These are phyloP conservation scores for Colletotrichum orchidophilum DNA, from an alignment of 2,329 filamentous ascomycete species.

Conservation along the genomic window DNA sequence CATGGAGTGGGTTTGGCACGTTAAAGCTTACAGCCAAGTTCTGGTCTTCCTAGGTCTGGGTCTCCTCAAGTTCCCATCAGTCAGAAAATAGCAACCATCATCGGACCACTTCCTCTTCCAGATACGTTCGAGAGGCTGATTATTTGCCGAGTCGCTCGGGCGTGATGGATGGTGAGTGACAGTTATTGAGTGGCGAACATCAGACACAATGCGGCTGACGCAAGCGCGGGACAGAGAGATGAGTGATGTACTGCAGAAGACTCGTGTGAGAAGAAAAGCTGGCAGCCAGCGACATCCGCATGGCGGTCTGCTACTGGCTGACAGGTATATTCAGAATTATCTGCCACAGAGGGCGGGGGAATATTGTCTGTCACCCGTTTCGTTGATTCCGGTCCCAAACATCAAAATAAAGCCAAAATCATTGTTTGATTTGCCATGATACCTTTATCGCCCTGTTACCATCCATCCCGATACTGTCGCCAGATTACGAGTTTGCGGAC, in stretches of 20 bases:
- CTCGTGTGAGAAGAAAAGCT: background rate
- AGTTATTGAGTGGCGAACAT: slow-evolving; percentile 5
- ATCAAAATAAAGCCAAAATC: slow-evolving; percentile 10
- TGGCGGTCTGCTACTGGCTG: background rate
- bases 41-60: background rate
- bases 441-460: slow-evolving; percentile 19
- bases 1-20: slow-evolving; percentile 7
- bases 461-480: slow-evolving; percentile 14
- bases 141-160: background rate
- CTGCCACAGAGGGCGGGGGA: slow-evolving; percentile 15
- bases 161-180: slow-evolving; percentile 4
- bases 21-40: slow-evolving; percentile 31
- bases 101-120: background rate
- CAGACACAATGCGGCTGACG: background rate
- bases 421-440: slow-evolving; percentile 24
- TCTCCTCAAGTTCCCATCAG: background rate
- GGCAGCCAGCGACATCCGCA: background rate
- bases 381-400: slow-evolving; percentile 13
- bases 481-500: slow-evolving; percentile 20
- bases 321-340: slow-evolving; percentile 30
- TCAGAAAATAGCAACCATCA: slow-evolving; percentile 18
- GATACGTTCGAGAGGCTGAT: background rate
- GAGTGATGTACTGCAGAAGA: background rate
- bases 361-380: slow-evolving; percentile 21
- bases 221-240: background rate